phyloP scores from a whole-genome alignment of 257 asterid genomes.

The Phtheirospermum japonicum region DNA sequence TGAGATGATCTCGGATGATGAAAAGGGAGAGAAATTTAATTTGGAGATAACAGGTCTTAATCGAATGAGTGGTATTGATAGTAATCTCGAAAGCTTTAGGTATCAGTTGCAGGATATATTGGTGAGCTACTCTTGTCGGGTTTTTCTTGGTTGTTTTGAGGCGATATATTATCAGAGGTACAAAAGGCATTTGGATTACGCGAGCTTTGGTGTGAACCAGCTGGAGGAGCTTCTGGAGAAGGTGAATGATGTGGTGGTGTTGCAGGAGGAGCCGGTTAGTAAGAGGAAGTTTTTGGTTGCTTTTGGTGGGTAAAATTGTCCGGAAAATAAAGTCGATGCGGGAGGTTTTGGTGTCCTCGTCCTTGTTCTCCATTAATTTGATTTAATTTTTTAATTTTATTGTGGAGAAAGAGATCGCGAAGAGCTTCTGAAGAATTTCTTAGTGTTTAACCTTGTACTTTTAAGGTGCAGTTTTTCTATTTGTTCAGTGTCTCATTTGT shows the following conservation, averaged over 20 bases:
- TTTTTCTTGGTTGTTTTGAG: constrained; percentile 65
- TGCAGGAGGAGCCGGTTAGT: constrained; percentile 72
- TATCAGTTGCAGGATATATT: constrained; percentile 86
- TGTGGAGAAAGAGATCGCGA: constrained; percentile 5
- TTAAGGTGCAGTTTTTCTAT: not conserved
- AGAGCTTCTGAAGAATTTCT: not conserved
- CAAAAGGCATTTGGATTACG: constrained; percentile 68
- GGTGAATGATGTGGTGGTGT: constrained; percentile 64
- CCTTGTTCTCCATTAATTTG: constrained; percentile 4
- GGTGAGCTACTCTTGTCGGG: constrained; percentile 78
- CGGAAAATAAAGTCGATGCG: not conserved
- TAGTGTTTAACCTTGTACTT: not conserved
- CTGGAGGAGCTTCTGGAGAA: constrained; percentile 77
- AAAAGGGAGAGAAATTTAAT: constrained; percentile 34
- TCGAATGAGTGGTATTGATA: not conserved
- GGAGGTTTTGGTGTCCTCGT: not conserved
- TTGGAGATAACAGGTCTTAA: constrained; percentile 17
- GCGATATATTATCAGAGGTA: constrained; percentile 69
- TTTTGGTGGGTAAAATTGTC: constrained; percentile 43
- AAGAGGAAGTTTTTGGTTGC: constrained; percentile 64
- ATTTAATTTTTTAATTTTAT: not conserved
- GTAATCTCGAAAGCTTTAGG: constrained; percentile 51
- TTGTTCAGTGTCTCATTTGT: not conserved
- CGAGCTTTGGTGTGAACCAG: constrained; percentile 58
- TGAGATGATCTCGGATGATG: constrained; percentile 65